Base-by-base conservation (phyloP, 2,329 filamentous ascomycete genomes). In the Corinectria fuckeliana region DNA sequence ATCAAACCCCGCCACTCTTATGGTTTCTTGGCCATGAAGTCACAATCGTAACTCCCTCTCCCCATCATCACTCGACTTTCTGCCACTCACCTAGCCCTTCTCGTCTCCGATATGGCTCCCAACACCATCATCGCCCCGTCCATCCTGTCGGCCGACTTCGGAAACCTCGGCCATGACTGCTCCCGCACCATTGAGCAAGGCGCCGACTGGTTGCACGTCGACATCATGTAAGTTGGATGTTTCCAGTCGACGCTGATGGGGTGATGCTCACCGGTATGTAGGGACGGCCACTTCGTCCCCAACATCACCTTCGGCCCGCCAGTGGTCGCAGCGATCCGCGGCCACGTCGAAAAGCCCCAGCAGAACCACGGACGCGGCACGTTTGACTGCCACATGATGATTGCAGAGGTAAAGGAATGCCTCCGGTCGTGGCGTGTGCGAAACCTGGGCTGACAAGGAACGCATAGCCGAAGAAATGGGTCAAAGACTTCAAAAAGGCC, bases 321-420 rank as follows among this genome's bases (percentile, higher is more conserved):
- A 5, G 93, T 99, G 34, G 95, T 99, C 44, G 94, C 92, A 69
- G 96, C 94, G 82, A 95, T 99, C 71, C 88, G 95, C 63, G 83
- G 86, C 44, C 91, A 97, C 71, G 93, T 99, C 70, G 89, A 92
- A 57, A 84, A 85, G 68, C 93, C 93, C 3, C 82, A 82, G 38
- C 81, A 84, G 50, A 84, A 84, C 30, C 82, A 90, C 67, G 93
- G 91, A 52, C 91, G 89, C 69, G 95, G 95, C 62, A 98, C 94
- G 13, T 99, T 99, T 76, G 95, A 99, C 79, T 99, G 95, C 84
- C 95, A 99, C 80, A 98, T 99, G 95, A 99, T 99, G 95, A 96
- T 99, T 74, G 88, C 92, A 71, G 94, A 99, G 90, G 92, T 94
- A 83, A 69, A 78, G 14, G n/a, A n/a, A n/a, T 52, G 10, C 44